These are phyloP conservation scores for Colletotrichum australisinense DNA, from an alignment of 2,329 filamentous ascomycete species.

Conservation along the genomic window DNA sequence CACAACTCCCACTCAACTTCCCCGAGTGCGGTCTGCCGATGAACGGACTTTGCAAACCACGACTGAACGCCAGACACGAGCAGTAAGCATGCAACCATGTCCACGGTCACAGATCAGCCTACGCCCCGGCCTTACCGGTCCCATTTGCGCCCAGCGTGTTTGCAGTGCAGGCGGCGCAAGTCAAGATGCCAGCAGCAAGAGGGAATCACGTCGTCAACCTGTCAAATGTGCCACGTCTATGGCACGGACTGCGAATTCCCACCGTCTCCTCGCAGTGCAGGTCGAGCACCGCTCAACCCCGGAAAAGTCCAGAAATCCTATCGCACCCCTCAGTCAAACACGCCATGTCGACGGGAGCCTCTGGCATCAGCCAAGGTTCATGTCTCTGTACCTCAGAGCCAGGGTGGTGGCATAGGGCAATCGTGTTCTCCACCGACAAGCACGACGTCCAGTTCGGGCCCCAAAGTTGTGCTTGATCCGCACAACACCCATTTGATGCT, in stretches of 20 bases:
- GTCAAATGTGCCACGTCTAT: slow-evolving; percentile 68
- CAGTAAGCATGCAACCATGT: slow-evolving; percentile 7
- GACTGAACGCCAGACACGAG: neutral
- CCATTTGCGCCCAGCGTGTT: slow-evolving; percentile 70
- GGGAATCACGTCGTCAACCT: slow-evolving; percentile 62
- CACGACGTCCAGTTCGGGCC: slow-evolving; percentile 22
- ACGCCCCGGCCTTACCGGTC: slow-evolving; percentile 66
- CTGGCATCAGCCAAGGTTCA: slow-evolving; percentile 1
- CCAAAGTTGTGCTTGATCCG: slow-evolving; percentile 19
- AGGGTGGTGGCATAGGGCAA: neutral
- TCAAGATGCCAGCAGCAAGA: slow-evolving; percentile 67
- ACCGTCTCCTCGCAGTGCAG: slow-evolving; percentile 27
- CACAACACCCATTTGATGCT: slow-evolving; percentile 40
- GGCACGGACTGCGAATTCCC: slow-evolving; percentile 68
- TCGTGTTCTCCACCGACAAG: slow-evolving; percentile 18
- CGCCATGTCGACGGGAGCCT: slow-evolving; percentile 24
- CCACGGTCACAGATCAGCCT: slow-evolving; percentile 14
- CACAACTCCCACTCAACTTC: slow-evolving; percentile 22
- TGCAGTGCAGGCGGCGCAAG: slow-evolving; percentile 69
- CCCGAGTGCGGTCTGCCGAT: slow-evolving; percentile 27
- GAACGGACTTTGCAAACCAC: slow-evolving; percentile 23
- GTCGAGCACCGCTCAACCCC: slow-evolving; percentile 29
- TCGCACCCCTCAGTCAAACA: slow-evolving; percentile 16
- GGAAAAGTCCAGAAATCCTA: slow-evolving; percentile 32
- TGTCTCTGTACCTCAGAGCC: slow-evolving; percentile 2